Conservation (phyloP, 1,284 basidiomycete species). For the Pascua guehoae region DNA sequence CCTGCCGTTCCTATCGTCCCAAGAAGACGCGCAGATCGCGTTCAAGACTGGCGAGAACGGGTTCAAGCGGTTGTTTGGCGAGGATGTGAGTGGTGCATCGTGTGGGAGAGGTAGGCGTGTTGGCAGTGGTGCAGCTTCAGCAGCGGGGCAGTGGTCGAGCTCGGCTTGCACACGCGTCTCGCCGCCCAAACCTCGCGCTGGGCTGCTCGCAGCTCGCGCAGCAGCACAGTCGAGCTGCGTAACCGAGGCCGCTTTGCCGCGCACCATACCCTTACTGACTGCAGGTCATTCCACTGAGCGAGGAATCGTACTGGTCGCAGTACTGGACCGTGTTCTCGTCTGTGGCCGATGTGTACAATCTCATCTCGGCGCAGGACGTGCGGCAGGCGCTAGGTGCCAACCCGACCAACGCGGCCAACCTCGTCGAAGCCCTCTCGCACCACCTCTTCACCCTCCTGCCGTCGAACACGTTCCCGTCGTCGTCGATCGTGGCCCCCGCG, state of each 20-base stretch:
- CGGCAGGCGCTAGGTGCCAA: conserved; percentile 72
- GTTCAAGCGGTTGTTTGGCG: conserved; percentile 66
- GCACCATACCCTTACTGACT: not conserved
- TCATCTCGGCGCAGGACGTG: conserved; percentile 81
- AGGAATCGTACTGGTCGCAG: conserved; percentile 75
- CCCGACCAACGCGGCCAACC: conserved; percentile 77
- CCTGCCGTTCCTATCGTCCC: conserved; percentile 49
- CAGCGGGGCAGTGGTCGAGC: not conserved
- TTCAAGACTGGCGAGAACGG: conserved; percentile 77
- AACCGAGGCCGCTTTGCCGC: no score
- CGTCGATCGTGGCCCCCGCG: conserved; percentile 46
- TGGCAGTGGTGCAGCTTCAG: no score
- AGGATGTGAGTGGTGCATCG: conserved; percentile 57
- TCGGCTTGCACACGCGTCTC: not conserved
- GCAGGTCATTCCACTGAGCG: conserved; percentile 67
- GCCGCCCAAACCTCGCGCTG: not conserved
- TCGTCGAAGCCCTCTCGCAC: conserved; percentile 68
- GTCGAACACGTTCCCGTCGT: conserved; percentile 72
- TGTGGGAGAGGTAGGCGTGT: no score
- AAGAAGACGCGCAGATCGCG: conserved; percentile 80
- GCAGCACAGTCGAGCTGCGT: no score
- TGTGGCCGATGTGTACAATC: conserved; percentile 78
- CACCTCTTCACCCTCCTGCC: conserved; percentile 76
- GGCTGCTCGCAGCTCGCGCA: not conserved
- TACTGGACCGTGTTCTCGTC: conserved; percentile 80